These are phyloP conservation scores for Macrolepiota dolichaula DNA, from an alignment of 768 basidiomycete genomes.

Conservation along the genomic window DNA sequence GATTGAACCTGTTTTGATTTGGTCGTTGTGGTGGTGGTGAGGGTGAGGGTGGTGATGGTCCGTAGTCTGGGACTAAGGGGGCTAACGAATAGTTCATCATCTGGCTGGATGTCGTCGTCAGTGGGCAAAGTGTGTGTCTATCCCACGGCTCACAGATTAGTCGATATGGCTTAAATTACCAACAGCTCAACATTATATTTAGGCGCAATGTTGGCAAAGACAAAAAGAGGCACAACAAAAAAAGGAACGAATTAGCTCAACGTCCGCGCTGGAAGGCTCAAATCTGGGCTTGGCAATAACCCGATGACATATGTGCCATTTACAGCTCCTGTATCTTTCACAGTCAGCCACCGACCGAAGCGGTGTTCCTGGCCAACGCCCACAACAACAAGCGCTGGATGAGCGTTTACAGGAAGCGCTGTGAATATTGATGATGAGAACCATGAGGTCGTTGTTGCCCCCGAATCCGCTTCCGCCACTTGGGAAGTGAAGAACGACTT, in stretches of 20 bases:
- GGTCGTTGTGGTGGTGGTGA: background rate
- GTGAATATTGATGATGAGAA: conserved; percentile 16
- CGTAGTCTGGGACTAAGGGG: no score
- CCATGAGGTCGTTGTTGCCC: conserved; percentile 27
- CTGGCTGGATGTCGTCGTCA: background rate
- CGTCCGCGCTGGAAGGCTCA: conserved; percentile 21
- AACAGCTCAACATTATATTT: background rate
- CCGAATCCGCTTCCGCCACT: background rate
- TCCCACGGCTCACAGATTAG: no score
- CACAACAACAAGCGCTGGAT: conserved; percentile 59
- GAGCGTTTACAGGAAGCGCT: conserved; percentile 16
- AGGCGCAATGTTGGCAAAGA: background rate
- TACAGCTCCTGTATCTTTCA: conserved; percentile 63
- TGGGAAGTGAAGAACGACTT: conserved; percentile 36
- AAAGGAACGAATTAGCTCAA: background rate
- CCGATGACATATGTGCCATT: conserved; percentile 72
- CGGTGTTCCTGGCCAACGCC: conserved; percentile 87
- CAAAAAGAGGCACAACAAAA: background rate
- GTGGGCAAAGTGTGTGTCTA: no score
- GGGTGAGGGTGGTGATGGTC: no score
- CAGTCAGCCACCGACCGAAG: conserved; percentile 82
- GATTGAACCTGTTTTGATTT: background rate
- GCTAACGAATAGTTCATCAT: background rate
- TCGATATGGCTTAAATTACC: background rate
- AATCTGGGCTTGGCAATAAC: conserved; percentile 32